These are phyloP conservation scores for Posidonia oceanica DNA, from an alignment of 116 monocot genomes.

Conservation along the genomic window DNA sequence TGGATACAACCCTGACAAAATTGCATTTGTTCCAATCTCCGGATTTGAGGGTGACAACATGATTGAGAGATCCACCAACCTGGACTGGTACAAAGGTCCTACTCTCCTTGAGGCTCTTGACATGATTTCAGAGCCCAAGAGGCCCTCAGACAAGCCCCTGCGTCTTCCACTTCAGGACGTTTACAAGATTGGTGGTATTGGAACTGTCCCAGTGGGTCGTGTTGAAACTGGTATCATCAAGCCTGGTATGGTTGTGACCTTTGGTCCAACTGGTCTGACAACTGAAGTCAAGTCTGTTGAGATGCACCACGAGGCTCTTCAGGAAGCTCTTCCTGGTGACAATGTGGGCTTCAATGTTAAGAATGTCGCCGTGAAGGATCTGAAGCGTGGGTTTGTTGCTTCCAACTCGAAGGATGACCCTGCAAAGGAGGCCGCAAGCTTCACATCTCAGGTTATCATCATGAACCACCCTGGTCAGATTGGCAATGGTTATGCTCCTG, in stretches of 20 bases:
- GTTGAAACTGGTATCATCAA: constrained; percentile 24
- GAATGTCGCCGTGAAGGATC: constrained; percentile 24
- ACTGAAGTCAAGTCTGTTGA: constrained; percentile 30
- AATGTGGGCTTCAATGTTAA: constrained; percentile 32
- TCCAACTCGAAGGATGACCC: constrained; percentile 28
- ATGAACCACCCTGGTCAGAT: too few relatives aligned
- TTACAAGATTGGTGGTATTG: constrained; percentile 30
- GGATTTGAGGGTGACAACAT: constrained; percentile 29
- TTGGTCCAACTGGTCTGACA: constrained; percentile 20
- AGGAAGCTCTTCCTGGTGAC: constrained; percentile 20
- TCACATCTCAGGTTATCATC: constrained; percentile 10
- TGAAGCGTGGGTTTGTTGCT: constrained; percentile 23
- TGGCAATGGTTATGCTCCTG: constrained; percentile 17
- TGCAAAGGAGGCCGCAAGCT: constrained; percentile 17
- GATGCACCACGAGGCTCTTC: constrained; percentile 26
- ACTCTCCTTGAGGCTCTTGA: constrained; percentile 25
- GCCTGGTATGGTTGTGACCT: constrained; percentile 24
- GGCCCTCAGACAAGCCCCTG: constrained; percentile 26
- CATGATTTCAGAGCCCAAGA: constrained; percentile 16
- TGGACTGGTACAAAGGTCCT: constrained; percentile 30
- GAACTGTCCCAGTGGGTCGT: constrained; percentile 23
- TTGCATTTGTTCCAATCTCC: constrained; percentile 23
- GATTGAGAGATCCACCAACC: constrained; percentile 27
- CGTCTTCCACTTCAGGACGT: constrained; percentile 27
- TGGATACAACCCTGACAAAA: constrained; percentile 25